phyloP scores from a whole-genome alignment of 202 grass and related monocot genomes.

The Setaria italica region DNA sequence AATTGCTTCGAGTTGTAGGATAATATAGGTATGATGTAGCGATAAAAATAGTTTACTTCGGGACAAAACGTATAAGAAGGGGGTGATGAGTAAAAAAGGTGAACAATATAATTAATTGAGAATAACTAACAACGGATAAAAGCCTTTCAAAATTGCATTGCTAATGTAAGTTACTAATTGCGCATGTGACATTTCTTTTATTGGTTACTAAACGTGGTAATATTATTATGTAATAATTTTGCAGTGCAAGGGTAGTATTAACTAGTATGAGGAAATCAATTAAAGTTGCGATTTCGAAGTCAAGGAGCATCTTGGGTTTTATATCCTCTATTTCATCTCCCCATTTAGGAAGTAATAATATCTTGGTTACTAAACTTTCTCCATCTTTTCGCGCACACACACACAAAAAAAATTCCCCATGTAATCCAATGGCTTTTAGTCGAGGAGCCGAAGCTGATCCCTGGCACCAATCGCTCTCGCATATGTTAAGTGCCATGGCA shows the following conservation, averaged over 20 bases:
- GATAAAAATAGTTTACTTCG: too few relatives aligned
- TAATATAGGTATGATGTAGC: too few relatives aligned
- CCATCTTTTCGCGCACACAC: too few relatives aligned
- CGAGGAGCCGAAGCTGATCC: background rate
- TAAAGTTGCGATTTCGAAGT: background rate
- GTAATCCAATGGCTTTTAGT: background rate
- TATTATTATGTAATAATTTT: too few relatives aligned
- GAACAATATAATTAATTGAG: background rate
- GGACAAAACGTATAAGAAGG: too few relatives aligned
- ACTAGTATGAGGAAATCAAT: background rate
- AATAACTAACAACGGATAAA: background rate
- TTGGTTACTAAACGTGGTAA: background rate
- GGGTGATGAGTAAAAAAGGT: fast-evolving
- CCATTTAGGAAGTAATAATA: background rate
- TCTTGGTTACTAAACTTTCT: background rate
- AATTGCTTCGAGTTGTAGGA: too few relatives aligned
- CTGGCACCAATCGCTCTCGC: background rate
- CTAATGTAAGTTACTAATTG: background rate
- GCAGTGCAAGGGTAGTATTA: too few relatives aligned
- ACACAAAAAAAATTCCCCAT: too few relatives aligned
- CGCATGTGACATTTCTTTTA: too few relatives aligned
- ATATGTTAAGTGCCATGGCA: background rate
- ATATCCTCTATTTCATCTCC: background rate
- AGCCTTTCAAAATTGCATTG: background rate
- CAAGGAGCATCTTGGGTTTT: background rate